These are phyloP conservation scores for Aquanectria penicillioides DNA, from an alignment of 2,329 filamentous ascomycete genomes.

Conservation along the genomic window DNA sequence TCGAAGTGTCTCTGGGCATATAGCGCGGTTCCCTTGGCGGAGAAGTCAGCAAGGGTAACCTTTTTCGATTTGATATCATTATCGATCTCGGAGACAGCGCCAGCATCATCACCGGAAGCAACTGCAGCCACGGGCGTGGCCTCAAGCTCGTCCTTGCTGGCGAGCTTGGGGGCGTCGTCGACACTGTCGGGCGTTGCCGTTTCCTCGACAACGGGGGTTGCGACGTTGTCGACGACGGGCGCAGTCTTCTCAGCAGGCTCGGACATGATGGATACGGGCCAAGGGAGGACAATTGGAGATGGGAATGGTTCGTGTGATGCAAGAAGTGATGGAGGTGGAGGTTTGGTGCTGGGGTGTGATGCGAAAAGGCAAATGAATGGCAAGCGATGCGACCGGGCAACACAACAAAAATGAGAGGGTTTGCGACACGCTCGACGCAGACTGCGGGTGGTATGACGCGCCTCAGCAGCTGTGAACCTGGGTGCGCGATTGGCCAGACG, in stretches of 20 bases:
- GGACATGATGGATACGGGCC: slow-evolving; percentile 37
- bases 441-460: slow-evolving; percentile 35
- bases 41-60: slow-evolving; percentile 80
- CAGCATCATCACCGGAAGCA: slow-evolving; percentile 29
- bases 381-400: slow-evolving; percentile 1
- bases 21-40: slow-evolving; percentile 81
- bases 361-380: not conserved
- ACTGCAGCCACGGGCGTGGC: slow-evolving; percentile 31
- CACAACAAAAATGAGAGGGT: slow-evolving; percentile 19
- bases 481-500: slow-evolving; percentile 31
- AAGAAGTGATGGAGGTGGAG: not conserved
- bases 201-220: slow-evolving; percentile 27
- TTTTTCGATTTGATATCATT: slow-evolving; percentile 62
- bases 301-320: not conserved
- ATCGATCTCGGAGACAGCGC: slow-evolving; percentile 42
- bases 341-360: slow-evolving; percentile 1
- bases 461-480: slow-evolving; percentile 13
- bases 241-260: slow-evolving; percentile 43
- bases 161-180: slow-evolving; percentile 25
- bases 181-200: slow-evolving; percentile 21
- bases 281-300: slow-evolving; percentile 2
- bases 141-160: slow-evolving; percentile 27
- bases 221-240: slow-evolving; percentile 32
- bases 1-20: slow-evolving; percentile 92
- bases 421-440: slow-evolving; percentile 36